Conservation (phyloP, 805 yeast genomes). For the Myxozyma neglecta region DNA sequence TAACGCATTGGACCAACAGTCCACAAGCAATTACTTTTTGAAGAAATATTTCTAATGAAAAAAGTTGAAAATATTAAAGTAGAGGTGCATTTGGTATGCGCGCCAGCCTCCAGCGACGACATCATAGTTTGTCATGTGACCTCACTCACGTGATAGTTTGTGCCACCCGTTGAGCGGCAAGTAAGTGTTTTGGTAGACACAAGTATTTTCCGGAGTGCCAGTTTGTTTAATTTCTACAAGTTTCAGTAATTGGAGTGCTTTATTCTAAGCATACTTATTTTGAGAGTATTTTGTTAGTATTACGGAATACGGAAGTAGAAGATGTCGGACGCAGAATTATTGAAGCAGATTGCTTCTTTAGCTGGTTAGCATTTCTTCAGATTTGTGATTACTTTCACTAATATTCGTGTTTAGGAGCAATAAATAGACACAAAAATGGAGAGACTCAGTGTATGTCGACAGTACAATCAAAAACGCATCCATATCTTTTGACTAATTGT, state of each 20-base stretch:
- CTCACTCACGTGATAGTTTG: background rate
- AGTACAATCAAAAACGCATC: background rate
- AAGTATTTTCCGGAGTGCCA: no score
- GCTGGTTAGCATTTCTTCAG: conserved; percentile 27
- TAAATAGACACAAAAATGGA: conserved; percentile 30
- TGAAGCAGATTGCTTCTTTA: conserved; percentile 31
- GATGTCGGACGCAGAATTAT: conserved; percentile 32
- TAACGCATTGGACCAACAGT: no score
- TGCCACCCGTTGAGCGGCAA: background rate
- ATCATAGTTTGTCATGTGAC: conserved; percentile 1
- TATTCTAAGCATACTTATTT: background rate
- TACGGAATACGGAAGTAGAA: background rate
- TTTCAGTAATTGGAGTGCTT: no score
- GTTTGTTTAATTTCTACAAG: no score
- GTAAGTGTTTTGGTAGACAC: no score
- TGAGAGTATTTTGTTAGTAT: background rate
- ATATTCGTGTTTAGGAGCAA: conserved; percentile 23
- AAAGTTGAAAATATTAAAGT: background rate
- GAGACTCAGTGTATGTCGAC: background rate
- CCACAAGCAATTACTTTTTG: no score
- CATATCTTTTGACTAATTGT: background rate
- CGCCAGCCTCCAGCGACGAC: background rate
- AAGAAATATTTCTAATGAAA: no score
- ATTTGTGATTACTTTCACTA: background rate
- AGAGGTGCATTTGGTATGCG: background rate